These are phyloP conservation scores for Leccinum obscurum DNA, from an alignment of 768 basidiomycete genomes.

Conservation along the genomic window DNA sequence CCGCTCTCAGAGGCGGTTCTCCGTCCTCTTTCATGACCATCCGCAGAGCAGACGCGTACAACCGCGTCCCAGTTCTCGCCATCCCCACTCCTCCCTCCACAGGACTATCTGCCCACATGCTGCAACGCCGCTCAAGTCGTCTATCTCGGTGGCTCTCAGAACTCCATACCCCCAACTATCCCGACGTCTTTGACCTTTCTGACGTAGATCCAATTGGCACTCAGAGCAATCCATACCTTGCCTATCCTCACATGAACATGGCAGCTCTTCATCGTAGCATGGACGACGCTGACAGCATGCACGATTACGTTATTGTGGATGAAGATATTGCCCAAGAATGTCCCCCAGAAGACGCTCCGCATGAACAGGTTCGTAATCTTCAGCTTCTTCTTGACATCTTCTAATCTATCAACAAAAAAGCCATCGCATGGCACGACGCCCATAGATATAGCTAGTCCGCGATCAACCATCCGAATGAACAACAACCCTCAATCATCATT, in stretches of 20 bases:
- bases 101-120: slow-evolving; percentile 2
- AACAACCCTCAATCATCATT: slow-evolving; percentile 38
- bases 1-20: slow-evolving; percentile 19
- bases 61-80: slow-evolving; percentile 9
- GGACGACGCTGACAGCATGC: slow-evolving; percentile 37
- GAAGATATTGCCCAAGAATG: slow-evolving; percentile 31
- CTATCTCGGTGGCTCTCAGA: slow-evolving; percentile 48
- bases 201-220: slow-evolving; percentile 31
- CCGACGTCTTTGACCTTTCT: slow-evolving; percentile 21
- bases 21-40: slow-evolving; percentile 34
- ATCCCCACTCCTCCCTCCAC: slow-evolving; percentile 15
- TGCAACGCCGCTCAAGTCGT: slow-evolving; percentile 40
- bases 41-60: slow-evolving; percentile 28
- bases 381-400: slow-evolving; percentile 21
- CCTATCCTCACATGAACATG: slow-evolving; percentile 38
- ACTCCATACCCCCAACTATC: slow-evolving; percentile 30
- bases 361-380: slow-evolving; percentile 30
- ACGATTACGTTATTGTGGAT: slow-evolving; percentile 45
- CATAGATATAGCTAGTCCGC: slow-evolving; percentile 29
- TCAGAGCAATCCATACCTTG: slow-evolving; percentile 41
- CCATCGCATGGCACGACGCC: slow-evolving; percentile 22
- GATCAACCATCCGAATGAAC: slow-evolving; percentile 36
- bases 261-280: slow-evolving; percentile 28
- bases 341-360: slow-evolving; percentile 14
- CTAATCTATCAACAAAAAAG: slow-evolving; percentile 22